Conservation (phyloP, 108 stramenopile genomes). For the Asterionellopsis glacialis region DNA sequence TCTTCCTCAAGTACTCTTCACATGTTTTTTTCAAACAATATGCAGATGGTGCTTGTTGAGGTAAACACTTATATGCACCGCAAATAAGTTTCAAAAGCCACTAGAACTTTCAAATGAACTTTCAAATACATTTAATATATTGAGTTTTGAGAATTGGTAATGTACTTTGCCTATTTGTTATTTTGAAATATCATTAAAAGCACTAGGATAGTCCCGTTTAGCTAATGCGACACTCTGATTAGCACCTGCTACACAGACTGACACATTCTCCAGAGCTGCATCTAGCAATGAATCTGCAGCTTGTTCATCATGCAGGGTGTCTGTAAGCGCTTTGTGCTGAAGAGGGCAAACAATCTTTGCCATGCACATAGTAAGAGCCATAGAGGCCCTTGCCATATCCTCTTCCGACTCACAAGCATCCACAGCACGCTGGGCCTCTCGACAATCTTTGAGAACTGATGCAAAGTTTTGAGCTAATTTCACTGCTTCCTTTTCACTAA, state of each 20-base stretch:
- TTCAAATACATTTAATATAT: too few species aligned
- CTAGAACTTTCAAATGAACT: too few species aligned
- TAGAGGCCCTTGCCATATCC: constrained; percentile 64
- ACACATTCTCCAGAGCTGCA: constrained; percentile 59
- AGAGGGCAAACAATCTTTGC: constrained; percentile 78
- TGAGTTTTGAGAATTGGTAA: too few species aligned
- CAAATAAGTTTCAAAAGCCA: too few species aligned
- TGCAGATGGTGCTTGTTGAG: too few species aligned
- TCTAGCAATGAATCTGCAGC: constrained; percentile 50
- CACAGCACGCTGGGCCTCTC: constrained; percentile 35
- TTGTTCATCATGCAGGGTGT: constrained; percentile 25
- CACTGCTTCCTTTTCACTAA: constrained; percentile 45
- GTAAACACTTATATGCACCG: too few species aligned
- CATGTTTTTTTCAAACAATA: too few species aligned
- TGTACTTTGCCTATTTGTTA: too few species aligned
- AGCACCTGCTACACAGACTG: constrained; percentile 63
- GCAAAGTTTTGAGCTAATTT: constrained; percentile 56
- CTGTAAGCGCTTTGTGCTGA: constrained; percentile 58
- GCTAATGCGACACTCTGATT: constrained; percentile 43
- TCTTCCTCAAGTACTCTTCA: too few species aligned
- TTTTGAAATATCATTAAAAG: background rate
- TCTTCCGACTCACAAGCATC: constrained; percentile 55
- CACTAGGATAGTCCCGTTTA: background rate
- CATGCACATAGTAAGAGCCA: constrained; percentile 87
- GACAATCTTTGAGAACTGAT: constrained; percentile 45